These are phyloP conservation scores for Echeveria elegans DNA, from an alignment of 164 flowering plant species.

Conservation along the genomic window DNA sequence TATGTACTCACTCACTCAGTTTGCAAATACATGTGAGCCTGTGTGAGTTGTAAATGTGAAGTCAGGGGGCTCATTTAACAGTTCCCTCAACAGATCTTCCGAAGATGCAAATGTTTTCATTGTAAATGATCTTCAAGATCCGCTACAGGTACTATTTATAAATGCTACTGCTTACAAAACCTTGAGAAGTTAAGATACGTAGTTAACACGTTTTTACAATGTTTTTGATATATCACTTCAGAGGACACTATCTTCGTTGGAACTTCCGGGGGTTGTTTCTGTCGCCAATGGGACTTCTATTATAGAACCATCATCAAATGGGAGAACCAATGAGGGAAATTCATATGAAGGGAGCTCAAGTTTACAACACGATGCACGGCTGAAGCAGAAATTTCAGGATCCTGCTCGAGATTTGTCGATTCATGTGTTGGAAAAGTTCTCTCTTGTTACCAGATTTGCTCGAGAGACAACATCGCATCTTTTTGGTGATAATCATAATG, in stretches of 20 bases:
- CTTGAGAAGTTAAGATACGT: not conserved
- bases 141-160: constrained; percentile 64
- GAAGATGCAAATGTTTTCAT: constrained; percentile 95
- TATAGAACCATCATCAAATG: constrained; percentile 27
- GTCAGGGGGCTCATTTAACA: not conserved
- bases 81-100: constrained; percentile 58
- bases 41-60: not conserved
- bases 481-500: constrained; percentile 59
- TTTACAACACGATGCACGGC: constrained; percentile 36
- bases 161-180: not conserved
- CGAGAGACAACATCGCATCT: constrained; percentile 95
- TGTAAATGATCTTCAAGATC: constrained; percentile 90
- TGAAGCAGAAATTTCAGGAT: constrained; percentile 57
- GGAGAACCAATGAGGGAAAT: constrained; percentile 20
- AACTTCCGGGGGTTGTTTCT: constrained; percentile 79
- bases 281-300: constrained; percentile 44
- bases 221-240: constrained; percentile 19
- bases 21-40: not conserved
- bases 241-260: constrained; percentile 92
- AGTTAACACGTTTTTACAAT: not conserved
- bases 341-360: constrained; percentile 20
- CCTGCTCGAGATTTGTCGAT: constrained; percentile 91
- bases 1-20: not conserved
- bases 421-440: constrained; percentile 90
- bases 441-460: constrained; percentile 96